Evolutionary conservation across 2,329 filamentous ascomycete genomes (phyloP).

Genomic region (Colletotrichum karsti): DNA sequence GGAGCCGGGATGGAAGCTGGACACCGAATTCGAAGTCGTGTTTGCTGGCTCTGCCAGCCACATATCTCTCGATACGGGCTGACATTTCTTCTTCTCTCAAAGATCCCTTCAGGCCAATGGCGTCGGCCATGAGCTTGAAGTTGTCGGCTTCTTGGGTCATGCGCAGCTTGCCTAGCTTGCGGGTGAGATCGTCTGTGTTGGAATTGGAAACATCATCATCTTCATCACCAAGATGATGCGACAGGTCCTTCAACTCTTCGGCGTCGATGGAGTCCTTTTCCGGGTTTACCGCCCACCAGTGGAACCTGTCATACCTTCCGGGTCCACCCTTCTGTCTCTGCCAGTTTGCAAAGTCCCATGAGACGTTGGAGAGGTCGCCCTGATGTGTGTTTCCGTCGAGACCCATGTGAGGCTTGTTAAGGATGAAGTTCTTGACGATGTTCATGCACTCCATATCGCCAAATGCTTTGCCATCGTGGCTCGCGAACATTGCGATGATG

Average conservation of each 20-base stretch:
- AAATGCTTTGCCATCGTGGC: background rate
- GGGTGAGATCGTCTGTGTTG: no score
- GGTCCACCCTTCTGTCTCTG: background rate
- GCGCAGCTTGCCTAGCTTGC: background rate
- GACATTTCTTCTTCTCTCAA: background rate
- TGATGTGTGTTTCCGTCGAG: background rate
- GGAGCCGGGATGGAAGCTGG: constrained; percentile 23
- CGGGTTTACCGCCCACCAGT: constrained; percentile 12
- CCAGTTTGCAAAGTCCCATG: constrained; percentile 11
- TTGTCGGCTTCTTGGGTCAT: background rate
- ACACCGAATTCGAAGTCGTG: constrained; percentile 33
- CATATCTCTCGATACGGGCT: background rate
- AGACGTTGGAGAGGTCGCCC: background rate
- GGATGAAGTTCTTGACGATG: background rate
- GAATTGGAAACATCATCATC: no score
- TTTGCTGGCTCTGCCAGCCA: background rate
- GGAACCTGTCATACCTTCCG: background rate
- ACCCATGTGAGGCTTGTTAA: background rate
- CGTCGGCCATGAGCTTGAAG: background rate
- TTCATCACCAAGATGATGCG: background rate
- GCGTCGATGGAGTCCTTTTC: background rate
- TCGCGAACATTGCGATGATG: constrained; percentile 7
- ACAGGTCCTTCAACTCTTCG: background rate
- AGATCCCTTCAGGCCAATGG: background rate
- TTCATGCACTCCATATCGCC: background rate